Evolutionary conservation across 495 filamentous ascomycete genomes (phyloP), one percentile per base, ranked within the genome.

Genomic region (Penicillium flavigenum): DNA sequence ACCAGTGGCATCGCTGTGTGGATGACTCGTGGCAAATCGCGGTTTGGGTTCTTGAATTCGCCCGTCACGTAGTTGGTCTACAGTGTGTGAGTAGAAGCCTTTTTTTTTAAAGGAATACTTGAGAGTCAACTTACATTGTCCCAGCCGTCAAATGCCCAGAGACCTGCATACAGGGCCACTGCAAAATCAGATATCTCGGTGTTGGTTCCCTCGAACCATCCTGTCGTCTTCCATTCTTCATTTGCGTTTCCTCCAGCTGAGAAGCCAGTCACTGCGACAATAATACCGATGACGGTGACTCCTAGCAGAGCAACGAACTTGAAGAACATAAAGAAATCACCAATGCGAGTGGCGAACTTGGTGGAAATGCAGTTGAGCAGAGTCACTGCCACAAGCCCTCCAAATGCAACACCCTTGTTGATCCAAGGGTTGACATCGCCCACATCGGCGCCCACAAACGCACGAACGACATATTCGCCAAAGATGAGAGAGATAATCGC

Each of bases 111-210:
- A 5, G 6, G 48, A 46, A 12, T 43, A 47, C 2, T 22, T 39
- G 50, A 36, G 39, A 19, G n/a, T 54, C 8, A 42, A 54, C 88
- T 76, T 73, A 94, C 92, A 72, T 98, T 98, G 68, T 98, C 94
- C 94, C 94, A 98, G 19, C 94, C 94, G 66, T 98, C 94, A 73
- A 93, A 98, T 3, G 94, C 94, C 94, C 94, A 98, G 2, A 98
- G 79, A 10, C 94, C 94, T 26, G 91, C 93, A 71, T 98, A 98
- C 56, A 98, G 70, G 4, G 94, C 94, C 50, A 98, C 89, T 16
- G 92, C 92, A 86, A 90, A 95, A 59, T 84, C 85, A 16, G 87
- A 90, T 16, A 86, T 80, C 68, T 90, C 85, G n/a, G 82, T 81
- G 61, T 78, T 88, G 11, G 92, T 96, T 39, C 86, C 88, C 56